Evolutionary conservation across 2,329 filamentous ascomycete species (phyloP).

Genomic region (Cytospora paraplurivora): DNA sequence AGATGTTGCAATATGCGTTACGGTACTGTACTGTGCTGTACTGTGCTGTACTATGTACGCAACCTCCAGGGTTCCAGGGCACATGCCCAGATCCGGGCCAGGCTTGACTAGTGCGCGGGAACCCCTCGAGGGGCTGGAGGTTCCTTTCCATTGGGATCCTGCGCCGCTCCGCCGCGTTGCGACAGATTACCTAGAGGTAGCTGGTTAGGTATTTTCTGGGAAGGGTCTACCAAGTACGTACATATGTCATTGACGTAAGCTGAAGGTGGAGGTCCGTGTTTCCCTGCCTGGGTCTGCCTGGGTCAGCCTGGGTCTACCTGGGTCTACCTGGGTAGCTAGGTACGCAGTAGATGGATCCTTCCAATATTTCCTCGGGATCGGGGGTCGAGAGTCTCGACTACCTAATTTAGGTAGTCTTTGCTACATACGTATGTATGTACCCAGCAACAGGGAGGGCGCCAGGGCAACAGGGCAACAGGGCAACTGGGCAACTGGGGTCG

Average conservation of each 20-base stretch:
- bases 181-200: constrained; percentile 6
- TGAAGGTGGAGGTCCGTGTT: not conserved
- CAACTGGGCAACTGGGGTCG: not conserved
- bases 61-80: constrained; percentile 22
- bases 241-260: constrained; percentile 2
- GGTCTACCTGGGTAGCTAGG: no score
- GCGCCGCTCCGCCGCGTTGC: constrained; percentile 12
- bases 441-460: not conserved
- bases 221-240: not conserved
- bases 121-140: constrained; percentile 14
- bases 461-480: no score
- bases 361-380: not conserved
- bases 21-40: constrained; percentile 2
- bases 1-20: not conserved
- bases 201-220: constrained; percentile 13
- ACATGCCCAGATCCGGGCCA: constrained; percentile 23
- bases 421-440: not conserved
- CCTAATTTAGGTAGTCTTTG: not conserved
- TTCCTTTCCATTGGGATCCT: constrained; percentile 21
- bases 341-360: not conserved
- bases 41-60: constrained; percentile 11
- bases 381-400: no score
- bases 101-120: constrained; percentile 21
- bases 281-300: not conserved
- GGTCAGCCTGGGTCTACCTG: no score